A percentile compares a stretch with the other conserved stretches of the same genome.
Conservation (phyloP, 1,139 yeast genomes). For the Taphrina communis region DNA sequence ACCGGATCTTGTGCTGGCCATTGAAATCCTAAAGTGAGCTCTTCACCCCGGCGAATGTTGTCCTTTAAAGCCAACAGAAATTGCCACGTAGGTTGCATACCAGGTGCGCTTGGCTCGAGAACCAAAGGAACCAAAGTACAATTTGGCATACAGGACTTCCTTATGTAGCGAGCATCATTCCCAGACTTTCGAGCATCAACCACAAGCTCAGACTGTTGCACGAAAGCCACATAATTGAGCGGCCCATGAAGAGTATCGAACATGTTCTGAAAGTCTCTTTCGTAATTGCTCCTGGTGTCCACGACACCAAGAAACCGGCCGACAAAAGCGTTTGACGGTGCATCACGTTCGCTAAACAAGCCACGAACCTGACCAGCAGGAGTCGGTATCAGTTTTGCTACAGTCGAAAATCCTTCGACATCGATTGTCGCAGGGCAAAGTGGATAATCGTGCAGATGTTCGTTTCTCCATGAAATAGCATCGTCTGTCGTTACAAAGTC, state of each 20-base stretch:
- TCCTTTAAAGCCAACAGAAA: constrained; percentile 25
- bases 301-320: constrained; percentile 77
- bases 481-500: constrained; percentile 19
- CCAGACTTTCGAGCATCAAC: constrained; percentile 84
- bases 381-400: background rate
- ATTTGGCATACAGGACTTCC: constrained; percentile 78
- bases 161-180: constrained; percentile 72
- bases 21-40: constrained; percentile 30
- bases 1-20: constrained; percentile 22
- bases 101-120: constrained; percentile 1
- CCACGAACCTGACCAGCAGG: constrained; percentile 22
- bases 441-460: constrained; percentile 8
- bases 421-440: constrained; percentile 21
- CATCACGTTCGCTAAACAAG: constrained; percentile 58
- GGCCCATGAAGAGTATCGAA: constrained; percentile 82
- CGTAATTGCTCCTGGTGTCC: constrained; percentile 67
- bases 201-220: constrained; percentile 62
- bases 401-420: constrained; percentile 13
- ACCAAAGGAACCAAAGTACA: constrained; percentile 31
- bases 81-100: background rate
- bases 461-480: constrained; percentile 14
- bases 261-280: constrained; percentile 71
- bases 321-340: constrained; percentile 62
- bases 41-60: constrained; percentile 14
- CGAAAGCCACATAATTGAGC: constrained; percentile 73